phyloP scores from a whole-genome alignment of 495 filamentous ascomycete genomes.

The Margaritispora aquatica region DNA sequence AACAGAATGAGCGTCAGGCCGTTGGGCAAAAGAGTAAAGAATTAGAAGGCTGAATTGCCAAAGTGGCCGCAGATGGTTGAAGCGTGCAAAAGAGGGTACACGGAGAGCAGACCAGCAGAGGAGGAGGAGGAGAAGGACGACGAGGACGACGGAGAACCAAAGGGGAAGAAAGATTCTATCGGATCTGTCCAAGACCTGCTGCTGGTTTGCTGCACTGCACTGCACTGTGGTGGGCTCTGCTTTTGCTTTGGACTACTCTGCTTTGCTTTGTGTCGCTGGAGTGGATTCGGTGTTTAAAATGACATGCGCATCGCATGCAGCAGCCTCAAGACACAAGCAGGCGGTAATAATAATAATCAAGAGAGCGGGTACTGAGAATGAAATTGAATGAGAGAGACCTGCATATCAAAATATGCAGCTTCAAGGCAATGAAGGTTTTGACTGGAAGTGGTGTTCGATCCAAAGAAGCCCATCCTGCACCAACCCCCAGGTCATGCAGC shows the following conservation, averaged over 20 bases:
- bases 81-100: conserved; percentile 9
- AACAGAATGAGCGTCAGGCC: conserved; percentile 5
- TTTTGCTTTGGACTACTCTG: too few species aligned
- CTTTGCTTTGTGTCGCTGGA: too few species aligned
- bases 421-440: neutral
- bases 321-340: neutral
- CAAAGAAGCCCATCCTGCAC: too few species aligned
- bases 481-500: too few species aligned
- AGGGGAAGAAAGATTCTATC: conserved; percentile 10
- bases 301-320: conserved; percentile 15
- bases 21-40: conserved; percentile 10
- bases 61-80: conserved; percentile 5
- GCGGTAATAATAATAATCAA: too few species aligned
- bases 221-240: too few species aligned
- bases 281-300: conserved; percentile 18
- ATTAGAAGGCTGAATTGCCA: conserved; percentile 9
- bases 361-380: conserved; percentile 17
- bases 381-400: conserved; percentile 7
- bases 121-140: conserved; percentile 14
- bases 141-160: conserved; percentile 30
- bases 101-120: neutral
- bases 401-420: neutral
- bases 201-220: too few species aligned
- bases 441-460: neutral
- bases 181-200: too few species aligned